phyloP scores from a whole-genome alignment of 129 eudicot genomes.

The Centrapalus pauciflorus region DNA sequence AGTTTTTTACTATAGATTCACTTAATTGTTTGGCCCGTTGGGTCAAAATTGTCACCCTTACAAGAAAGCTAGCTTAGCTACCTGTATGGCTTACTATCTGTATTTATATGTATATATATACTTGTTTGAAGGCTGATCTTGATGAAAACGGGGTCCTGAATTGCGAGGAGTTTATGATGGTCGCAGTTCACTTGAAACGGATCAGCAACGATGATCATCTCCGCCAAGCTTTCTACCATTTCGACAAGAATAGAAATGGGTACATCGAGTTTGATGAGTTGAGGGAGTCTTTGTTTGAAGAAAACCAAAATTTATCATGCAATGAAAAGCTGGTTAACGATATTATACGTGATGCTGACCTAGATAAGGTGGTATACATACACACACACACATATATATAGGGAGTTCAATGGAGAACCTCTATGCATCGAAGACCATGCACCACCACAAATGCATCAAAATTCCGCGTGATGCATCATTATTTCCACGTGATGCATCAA shows the following conservation, averaged over 20 bases:
- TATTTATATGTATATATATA: background rate
- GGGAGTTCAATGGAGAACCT: too few species aligned
- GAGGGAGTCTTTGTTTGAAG: constrained; percentile 58
- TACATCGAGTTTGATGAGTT: constrained; percentile 85
- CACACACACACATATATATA: too few species aligned
- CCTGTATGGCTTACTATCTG: background rate
- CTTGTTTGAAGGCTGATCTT: constrained; percentile 58
- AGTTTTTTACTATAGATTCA: too few species aligned
- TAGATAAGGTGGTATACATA: constrained; percentile 70
- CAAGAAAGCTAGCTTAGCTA: too few species aligned
- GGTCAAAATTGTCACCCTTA: too few species aligned
- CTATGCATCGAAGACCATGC: too few species aligned
- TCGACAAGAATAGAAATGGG: constrained; percentile 73
- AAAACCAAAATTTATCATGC: constrained; percentile 37
- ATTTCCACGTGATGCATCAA: too few species aligned
- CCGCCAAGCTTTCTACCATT: constrained; percentile 55
- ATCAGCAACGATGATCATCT: constrained; percentile 69
- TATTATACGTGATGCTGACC: constrained; percentile 77
- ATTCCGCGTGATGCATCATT: too few species aligned
- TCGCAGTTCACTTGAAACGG: constrained; percentile 72
- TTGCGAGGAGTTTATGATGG: constrained; percentile 73
- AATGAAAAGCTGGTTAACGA: constrained; percentile 66
- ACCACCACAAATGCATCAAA: too few species aligned
- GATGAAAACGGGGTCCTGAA: constrained; percentile 77
- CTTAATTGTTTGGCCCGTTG: too few species aligned